phyloP scores from a whole-genome alignment of 768 basidiomycete species.

The Lactifluus hygrophoroides region DNA sequence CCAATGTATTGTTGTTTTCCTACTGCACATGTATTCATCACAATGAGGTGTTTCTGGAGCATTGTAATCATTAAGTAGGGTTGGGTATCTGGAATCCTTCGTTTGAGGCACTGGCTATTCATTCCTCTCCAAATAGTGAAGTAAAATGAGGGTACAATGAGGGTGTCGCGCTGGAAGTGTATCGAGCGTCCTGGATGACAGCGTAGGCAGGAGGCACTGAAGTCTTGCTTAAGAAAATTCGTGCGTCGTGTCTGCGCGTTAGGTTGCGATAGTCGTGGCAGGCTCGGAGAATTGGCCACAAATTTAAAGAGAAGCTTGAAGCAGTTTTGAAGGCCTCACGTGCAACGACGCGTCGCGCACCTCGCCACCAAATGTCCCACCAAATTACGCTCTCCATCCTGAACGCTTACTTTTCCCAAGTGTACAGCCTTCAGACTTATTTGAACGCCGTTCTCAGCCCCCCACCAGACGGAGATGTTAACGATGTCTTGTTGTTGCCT shows the following conservation, averaged over 20 bases:
- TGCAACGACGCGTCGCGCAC: neutral
- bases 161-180: too few relatives aligned
- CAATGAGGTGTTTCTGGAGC: neutral
- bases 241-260: too few relatives aligned
- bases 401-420: conserved; percentile 9
- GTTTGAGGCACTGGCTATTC: too few relatives aligned
- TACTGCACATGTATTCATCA: neutral
- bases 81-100: too few relatives aligned
- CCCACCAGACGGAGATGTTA: neutral
- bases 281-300: too few relatives aligned
- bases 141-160: too few relatives aligned
- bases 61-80: neutral
- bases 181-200: too few relatives aligned
- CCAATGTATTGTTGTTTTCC: neutral
- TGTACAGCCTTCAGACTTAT: conserved; percentile 9
- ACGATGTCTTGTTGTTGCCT: conserved; percentile 6
- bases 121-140: too few relatives aligned
- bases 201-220: too few relatives aligned
- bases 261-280: too few relatives aligned
- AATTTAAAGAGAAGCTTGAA: too few relatives aligned
- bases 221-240: too few relatives aligned
- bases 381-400: conserved; percentile 15
- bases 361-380: conserved; percentile 4
- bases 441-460: neutral
- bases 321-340: neutral